Base-by-base conservation (phyloP, 2,329 filamentous ascomycete genomes). In the Nothophoma quercina region DNA sequence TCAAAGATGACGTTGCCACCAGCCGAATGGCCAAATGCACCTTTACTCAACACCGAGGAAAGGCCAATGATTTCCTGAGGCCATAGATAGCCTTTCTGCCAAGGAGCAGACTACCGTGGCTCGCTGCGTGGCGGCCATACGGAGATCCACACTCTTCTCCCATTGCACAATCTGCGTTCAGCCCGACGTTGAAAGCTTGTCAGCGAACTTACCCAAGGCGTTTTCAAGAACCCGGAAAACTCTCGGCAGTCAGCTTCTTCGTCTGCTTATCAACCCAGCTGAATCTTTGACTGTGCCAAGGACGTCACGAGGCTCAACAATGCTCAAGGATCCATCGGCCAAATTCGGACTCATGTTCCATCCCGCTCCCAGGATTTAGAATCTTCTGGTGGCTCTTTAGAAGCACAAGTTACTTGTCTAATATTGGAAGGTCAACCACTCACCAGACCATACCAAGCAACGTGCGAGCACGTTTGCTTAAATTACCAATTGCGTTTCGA, bases 101-200 rank as follows among this genome's bases (percentile, higher is more conserved):
- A 59, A 65, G 64, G 23, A 18, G 19, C n/a, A 43, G 23, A 43
- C 42, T 56, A 33, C 51, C 34, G 51, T 50, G 21, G 19, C 44
- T 56, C 41, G 26, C 47, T 38, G 44, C 45, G 50, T 39, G 48
- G 52, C 55, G 54, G 51, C 39, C 42, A 55, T 32, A 46, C 35
- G 33, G 29, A 28, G 33, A 29, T 45, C 52, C 15, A 49, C 41
- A 35, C 8, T 36, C 35, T 36, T 15, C 53, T 40, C 32, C 51
- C 42, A 52, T 50, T 42, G 54, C 41, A 36, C 47, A 58, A 49
- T 52, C 58, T 51, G 53, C 51, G 21, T 38, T 38, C 50, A 55
- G 36, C 43, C 55, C 52, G 58, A 65, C 59, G 63, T 60, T 44
- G 26, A 57, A 67, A 65, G 63, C 63, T 66, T 67, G 56, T 55